Base-by-base conservation (phyloP, 176 grass and related monocot species). In the Saccharum spontaneum region DNA sequence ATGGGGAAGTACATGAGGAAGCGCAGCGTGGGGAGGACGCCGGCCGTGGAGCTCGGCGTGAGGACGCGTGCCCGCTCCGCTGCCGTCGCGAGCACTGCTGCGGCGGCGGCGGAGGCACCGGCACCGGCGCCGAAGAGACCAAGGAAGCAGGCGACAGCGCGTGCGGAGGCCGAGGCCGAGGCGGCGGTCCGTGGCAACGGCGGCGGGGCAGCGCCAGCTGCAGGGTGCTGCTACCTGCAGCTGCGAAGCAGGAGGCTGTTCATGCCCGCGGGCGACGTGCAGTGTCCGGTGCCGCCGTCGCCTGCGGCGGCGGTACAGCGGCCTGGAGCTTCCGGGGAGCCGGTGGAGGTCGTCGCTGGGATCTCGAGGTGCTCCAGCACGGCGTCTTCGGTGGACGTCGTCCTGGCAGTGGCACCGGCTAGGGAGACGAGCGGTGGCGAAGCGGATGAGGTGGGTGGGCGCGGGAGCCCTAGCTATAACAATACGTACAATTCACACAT, bases 1-100 rank as follows among this genome's bases (percentile, higher is more conserved):
- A 91, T 91, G 94, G 84, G 87, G 77, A 93, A 87, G 87, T 90
- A 88, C 87, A 71, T 78, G 73, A 86, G 86, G 80, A 97, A 91
- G 80, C 74, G 55, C 55, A 4, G 83, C 83, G 36, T 10, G 33
- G 57, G 13, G 55, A 1, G 3, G 39, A 57, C 84, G 78, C 67
- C 90, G 20, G 88, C 77, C 11, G 74, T 80, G 62, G 91, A 92
- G 84, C 80, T 85, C 73, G 93, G 88, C 11, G 83, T 74, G 26
- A 68, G 83, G 37, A 90, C 90, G 44, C 87, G 92, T 67, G 84
- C 90, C 33, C 89, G 90, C 45, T 59, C 90, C 2, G 73, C 80
- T 0, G 41, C 68, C 2, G 14, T 28, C 31, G 66, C 83, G 77
- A 24, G 63, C 1, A 48, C 71, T 60, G 16, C 60, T 0, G 61